phyloP scores from a whole-genome alignment of 192 early-diverging fungal species.

The Backusella australiensis region DNA sequence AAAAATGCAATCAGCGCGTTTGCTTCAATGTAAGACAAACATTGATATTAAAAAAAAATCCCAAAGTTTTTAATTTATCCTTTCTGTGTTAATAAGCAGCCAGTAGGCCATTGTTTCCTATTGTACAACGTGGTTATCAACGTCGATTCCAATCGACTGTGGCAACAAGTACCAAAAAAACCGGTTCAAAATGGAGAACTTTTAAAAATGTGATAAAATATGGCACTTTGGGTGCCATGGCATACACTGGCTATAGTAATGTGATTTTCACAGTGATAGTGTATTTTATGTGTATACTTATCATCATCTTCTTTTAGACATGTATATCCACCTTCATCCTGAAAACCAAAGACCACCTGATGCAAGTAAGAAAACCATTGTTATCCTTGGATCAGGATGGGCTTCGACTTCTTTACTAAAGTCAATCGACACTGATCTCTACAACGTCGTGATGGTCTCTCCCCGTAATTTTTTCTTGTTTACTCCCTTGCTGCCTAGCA shows the following conservation, averaged over 20 bases:
- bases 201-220: neutral
- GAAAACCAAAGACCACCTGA: constrained; percentile 52
- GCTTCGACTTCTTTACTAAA: constrained; percentile 40
- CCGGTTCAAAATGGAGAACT: constrained; percentile 5
- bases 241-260: constrained; percentile 1
- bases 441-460: constrained; percentile 57
- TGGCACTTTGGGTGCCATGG: neutral
- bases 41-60: neutral
- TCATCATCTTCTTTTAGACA: constrained; percentile 23
- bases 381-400: constrained; percentile 41
- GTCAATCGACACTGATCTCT: constrained; percentile 34
- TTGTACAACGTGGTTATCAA: constrained; percentile 2
- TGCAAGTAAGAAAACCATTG: constrained; percentile 42
- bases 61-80: neutral
- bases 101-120: neutral
- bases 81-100: neutral
- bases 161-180: neutral
- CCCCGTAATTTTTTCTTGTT: constrained; percentile 91
- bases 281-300: neutral
- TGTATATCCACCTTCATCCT: constrained; percentile 42
- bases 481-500: constrained; percentile 68
- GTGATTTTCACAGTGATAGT: neutral
- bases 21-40: constrained; percentile 1
- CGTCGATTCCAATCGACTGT: neutral
- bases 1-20: neutral